phyloP scores from a whole-genome alignment of 2,329 filamentous ascomycete species.

The Tothia fuscella region DNA sequence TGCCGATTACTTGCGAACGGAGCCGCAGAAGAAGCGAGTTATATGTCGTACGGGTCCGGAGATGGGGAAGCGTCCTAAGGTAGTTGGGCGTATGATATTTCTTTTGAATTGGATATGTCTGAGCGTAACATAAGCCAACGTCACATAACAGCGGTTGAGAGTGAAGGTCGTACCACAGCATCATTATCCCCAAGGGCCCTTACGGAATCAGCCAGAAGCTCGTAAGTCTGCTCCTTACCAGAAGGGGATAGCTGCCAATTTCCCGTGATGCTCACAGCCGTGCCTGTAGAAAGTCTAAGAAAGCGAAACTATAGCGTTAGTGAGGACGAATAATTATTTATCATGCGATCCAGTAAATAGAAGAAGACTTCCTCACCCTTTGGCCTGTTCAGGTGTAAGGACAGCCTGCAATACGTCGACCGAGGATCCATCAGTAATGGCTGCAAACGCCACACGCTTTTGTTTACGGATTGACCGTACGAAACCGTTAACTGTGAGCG shows the following conservation, averaged over 20 bases:
- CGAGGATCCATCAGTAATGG: slow-evolving; percentile 79
- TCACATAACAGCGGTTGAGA: neutral
- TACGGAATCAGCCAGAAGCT: slow-evolving; percentile 63
- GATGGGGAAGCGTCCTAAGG: slow-evolving; percentile 75
- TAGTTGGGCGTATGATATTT: slow-evolving; percentile 89
- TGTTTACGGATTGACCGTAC: slow-evolving; percentile 77
- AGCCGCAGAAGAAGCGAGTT: slow-evolving; percentile 72
- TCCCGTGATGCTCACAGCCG: slow-evolving; percentile 66
- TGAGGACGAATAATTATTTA: slow-evolving; percentile 5
- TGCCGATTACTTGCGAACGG: slow-evolving; percentile 65
- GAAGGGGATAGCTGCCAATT: slow-evolving; percentile 60
- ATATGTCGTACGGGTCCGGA: slow-evolving; percentile 69
- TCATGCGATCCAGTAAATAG: no score
- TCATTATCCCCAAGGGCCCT: slow-evolving; percentile 66
- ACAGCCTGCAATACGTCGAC: slow-evolving; percentile 69
- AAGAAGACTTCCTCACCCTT: slow-evolving; percentile 50
- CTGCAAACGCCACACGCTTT: slow-evolving; percentile 72
- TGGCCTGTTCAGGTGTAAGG: slow-evolving; percentile 56
- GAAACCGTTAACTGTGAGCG: slow-evolving; percentile 54
- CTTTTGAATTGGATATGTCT: slow-evolving; percentile 91
- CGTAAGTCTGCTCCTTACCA: slow-evolving; percentile 59
- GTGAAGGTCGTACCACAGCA: slow-evolving; percentile 46
- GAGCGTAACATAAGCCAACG: slow-evolving; percentile 10
- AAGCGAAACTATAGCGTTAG: no score
- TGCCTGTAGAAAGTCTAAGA: slow-evolving; percentile 71